These are phyloP conservation scores for Schoenoplectus tabernaemontani DNA, from an alignment of 202 grass and related monocot species.

Conservation along the genomic window DNA sequence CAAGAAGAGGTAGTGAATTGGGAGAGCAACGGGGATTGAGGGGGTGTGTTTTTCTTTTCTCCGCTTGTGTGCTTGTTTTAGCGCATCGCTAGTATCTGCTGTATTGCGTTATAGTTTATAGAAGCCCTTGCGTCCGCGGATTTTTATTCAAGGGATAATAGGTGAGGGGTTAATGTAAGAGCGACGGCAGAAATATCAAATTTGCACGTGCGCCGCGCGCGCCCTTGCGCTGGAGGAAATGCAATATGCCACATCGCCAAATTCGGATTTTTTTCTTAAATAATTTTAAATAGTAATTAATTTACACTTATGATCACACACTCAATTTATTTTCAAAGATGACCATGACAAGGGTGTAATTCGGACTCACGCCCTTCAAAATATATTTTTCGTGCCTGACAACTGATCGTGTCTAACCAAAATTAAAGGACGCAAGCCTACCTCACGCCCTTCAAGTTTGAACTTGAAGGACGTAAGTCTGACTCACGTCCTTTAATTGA, in stretches of 20 bases:
- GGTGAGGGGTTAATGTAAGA: background rate
- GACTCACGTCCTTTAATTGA: too few species aligned
- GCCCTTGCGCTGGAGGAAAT: background rate
- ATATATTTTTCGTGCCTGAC: too few species aligned
- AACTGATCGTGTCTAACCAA: too few species aligned
- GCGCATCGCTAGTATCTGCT: background rate
- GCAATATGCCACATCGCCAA: background rate
- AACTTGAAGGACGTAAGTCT: too few species aligned
- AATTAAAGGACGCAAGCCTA: too few species aligned
- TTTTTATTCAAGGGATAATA: slow-evolving; percentile 5
- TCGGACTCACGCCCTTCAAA: too few species aligned
- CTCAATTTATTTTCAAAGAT: too few species aligned
- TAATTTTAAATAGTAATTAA: too few species aligned
- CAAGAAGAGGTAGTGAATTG: slow-evolving; percentile 17
- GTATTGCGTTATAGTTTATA: slow-evolving; percentile 17
- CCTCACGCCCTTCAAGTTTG: too few species aligned
- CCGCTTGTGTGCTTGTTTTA: slow-evolving; percentile 7
- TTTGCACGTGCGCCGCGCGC: background rate
- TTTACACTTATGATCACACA: too few species aligned
- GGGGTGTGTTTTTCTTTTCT: slow-evolving; percentile 9
- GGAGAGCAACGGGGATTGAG: background rate
- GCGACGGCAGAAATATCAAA: background rate
- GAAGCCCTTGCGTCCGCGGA: slow-evolving; percentile 24
- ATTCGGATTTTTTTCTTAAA: too few species aligned
- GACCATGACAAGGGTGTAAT: too few species aligned